These are phyloP conservation scores for Poronia punctata DNA, from an alignment of 495 filamentous ascomycete genomes.

Conservation along the genomic window DNA sequence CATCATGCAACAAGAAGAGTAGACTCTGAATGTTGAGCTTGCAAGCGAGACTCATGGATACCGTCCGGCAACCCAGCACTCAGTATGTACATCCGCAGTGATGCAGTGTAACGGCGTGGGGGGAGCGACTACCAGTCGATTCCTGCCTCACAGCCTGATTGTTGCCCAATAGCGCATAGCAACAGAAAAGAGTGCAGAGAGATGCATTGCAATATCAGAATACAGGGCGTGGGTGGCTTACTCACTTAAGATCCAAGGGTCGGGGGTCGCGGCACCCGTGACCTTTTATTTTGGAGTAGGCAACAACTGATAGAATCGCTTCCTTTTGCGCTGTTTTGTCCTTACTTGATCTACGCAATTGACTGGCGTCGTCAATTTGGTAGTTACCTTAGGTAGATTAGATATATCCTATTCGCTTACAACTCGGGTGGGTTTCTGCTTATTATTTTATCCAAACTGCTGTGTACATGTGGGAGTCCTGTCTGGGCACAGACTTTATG, in stretches of 20 bases:
- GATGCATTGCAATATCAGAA: constrained; percentile 4
- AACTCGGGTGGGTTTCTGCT: too few species aligned
- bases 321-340: too few species aligned
- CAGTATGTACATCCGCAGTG: not conserved
- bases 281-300: too few species aligned
- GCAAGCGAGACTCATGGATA: constrained; percentile 4
- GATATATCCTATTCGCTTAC: too few species aligned
- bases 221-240: not conserved
- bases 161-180: constrained; percentile 5
- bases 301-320: too few species aligned
- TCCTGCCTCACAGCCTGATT: constrained; percentile 3
- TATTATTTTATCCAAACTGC: too few species aligned
- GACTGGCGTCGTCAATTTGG: too few species aligned
- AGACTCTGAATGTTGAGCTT: not conserved
- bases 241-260: constrained; percentile 4
- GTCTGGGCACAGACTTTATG: too few species aligned
- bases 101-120: constrained; percentile 8
- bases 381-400: too few species aligned
- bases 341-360: too few species aligned
- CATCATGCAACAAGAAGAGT: not conserved
- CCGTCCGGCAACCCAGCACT: too few species aligned
- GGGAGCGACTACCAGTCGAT: constrained; percentile 1
- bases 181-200: constrained; percentile 3
- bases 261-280: constrained; percentile 9
- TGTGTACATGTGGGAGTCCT: too few species aligned